A percentile compares a stretch with the other conserved stretches of the same genome.
Evolutionary conservation across 805 yeast genomes (phyloP).

Genomic region (Schwanniomyces yamadae): DNA sequence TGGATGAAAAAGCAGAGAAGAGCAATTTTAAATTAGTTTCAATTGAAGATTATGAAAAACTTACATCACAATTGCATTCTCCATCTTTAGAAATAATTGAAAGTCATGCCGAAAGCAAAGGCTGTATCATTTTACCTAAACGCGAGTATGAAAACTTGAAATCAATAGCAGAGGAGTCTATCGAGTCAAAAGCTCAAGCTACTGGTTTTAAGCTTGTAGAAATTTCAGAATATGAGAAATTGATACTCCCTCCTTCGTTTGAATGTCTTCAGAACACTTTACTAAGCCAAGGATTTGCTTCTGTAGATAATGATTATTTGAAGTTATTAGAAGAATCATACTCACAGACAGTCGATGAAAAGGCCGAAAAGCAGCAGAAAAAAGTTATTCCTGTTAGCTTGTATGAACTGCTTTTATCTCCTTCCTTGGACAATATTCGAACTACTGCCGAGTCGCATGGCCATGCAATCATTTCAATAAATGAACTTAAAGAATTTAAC

Average conservation of each 20-base stretch:
- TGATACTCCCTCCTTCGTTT: slow-evolving; percentile 16
- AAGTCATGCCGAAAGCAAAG: slow-evolving; percentile 7
- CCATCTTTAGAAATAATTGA: slow-evolving; percentile 14
- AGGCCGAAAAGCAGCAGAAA: slow-evolving; percentile 4
- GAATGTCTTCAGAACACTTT: slow-evolving; percentile 26
- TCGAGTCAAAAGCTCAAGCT: slow-evolving; percentile 10
- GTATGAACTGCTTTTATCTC: slow-evolving; percentile 9
- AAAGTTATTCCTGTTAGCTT: slow-evolving; percentile 1
- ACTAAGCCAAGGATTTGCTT: slow-evolving; percentile 11
- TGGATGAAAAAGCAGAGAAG: slow-evolving; percentile 2
- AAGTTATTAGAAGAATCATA: not conserved
- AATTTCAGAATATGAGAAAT: slow-evolving; percentile 14
- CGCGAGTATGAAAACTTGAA: slow-evolving; percentile 13
- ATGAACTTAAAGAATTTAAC: slow-evolving; percentile 4
- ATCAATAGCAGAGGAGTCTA: slow-evolving; percentile 8
- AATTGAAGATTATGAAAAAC: not conserved
- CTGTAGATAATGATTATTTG: slow-evolving; percentile 1
- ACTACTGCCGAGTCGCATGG: slow-evolving; percentile 21
- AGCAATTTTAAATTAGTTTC: slow-evolving; percentile 6
- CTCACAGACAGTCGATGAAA: slow-evolving; percentile 1
- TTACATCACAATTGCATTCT: not conserved
- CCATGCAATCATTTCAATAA: slow-evolving; percentile 5
- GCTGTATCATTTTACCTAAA: slow-evolving; percentile 12
- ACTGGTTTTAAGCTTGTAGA: slow-evolving; percentile 11
- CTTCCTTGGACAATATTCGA: slow-evolving; percentile 19